Base-by-base conservation (phyloP, 75 land plant species). In the Isoetes taiwanensis region DNA sequence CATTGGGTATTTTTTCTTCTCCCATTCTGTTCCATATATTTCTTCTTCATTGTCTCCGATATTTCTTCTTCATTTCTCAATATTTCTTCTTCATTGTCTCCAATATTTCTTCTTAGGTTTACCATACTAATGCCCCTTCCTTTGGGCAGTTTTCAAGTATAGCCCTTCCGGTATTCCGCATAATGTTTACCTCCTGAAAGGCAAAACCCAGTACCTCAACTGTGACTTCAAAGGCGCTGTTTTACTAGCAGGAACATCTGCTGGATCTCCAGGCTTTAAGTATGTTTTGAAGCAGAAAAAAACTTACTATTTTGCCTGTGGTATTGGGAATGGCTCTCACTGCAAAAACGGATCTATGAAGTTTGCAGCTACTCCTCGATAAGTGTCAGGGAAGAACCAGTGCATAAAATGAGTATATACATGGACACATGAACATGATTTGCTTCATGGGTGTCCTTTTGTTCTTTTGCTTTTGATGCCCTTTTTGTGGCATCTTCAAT, bases 121-220 rank as follows among this genome's bases (percentile, higher is more conserved):
- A n/a, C n/a, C n/a, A n/a, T n/a, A n/a, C n/a, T n/a, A n/a, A n/a
- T n/a, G n/a, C n/a, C n/a, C n/a, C n/a, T n/a, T n/a, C n/a, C n/a
- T n/a, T n/a, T n/a, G n/a, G n/a, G 66, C 72, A 80, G 80, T 77
- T 43, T 81, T 77, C 67, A 70, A 59, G 63, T 81, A 71, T 54
- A 68, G 62, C 35, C 70, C 75, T 0, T 75, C 81, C 25, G 76
- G 28, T 40, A 39, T 37, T 25, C 41, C 76, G 1, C 85, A 82
- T 63, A 79, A 78, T 40, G 85, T 82, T 0, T 76, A 66, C 43
- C 21, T 66, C 42, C 37, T 82, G 41, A 65, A 67, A 9, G 41
- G 68, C 46, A 20, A 26, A 0, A 9, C 53, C 30, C 72, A 77
- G 52, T 76, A 30, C 67, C 1, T 26, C 40, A 53, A 27, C 0